Percentiles rank a stretch among this genome's conserved stretches.
These are phyloP conservation scores for Peronospora tabacina DNA, from an alignment of 352 stramenopile genomes.

Conservation along the genomic window DNA sequence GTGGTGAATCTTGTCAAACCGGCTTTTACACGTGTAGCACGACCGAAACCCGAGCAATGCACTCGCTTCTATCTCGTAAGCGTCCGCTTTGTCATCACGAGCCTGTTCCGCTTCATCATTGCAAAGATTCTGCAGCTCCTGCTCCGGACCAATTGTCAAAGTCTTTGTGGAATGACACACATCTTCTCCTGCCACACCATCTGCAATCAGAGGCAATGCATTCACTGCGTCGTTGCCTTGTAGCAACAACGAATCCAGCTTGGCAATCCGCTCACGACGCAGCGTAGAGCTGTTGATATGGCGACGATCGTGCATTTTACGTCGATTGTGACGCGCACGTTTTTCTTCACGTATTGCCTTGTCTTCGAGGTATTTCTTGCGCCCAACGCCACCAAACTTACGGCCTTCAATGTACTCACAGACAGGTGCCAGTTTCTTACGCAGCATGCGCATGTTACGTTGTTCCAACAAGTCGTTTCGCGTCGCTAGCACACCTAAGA, in stretches of 20 bases:
- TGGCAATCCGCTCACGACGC: constrained; percentile 86
- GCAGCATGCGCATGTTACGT: constrained; percentile 63
- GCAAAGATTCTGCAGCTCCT: constrained; percentile 50
- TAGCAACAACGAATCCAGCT: constrained; percentile 84
- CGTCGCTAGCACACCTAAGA: constrained; percentile 47
- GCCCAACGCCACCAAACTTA: constrained; percentile 75
- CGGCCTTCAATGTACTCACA: constrained; percentile 72
- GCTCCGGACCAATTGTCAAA: constrained; percentile 18
- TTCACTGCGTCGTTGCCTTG: constrained; percentile 59
- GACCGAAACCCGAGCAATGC: constrained; percentile 81
- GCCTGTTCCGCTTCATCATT: constrained; percentile 44
- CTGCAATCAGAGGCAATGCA: constrained; percentile 82
- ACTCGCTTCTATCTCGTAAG: constrained; percentile 50
- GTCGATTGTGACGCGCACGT: constrained; percentile 71
- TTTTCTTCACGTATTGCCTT: constrained; percentile 84
- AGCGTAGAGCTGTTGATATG: constrained; percentile 91
- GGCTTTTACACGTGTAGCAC: constrained; percentile 94
- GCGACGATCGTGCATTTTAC: constrained; percentile 88
- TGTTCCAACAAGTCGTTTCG: constrained; percentile 56
- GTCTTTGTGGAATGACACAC: constrained; percentile 41
- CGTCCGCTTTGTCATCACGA: constrained; percentile 40
- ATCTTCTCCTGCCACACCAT: constrained; percentile 79
- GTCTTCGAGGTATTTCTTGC: constrained; percentile 86
- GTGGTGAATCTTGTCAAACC: constrained; percentile 93
- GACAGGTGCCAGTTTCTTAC: constrained; percentile 73